These are phyloP conservation scores for Cornus kousa DNA, from an alignment of 148 eudicot species.

Conservation along the genomic window DNA sequence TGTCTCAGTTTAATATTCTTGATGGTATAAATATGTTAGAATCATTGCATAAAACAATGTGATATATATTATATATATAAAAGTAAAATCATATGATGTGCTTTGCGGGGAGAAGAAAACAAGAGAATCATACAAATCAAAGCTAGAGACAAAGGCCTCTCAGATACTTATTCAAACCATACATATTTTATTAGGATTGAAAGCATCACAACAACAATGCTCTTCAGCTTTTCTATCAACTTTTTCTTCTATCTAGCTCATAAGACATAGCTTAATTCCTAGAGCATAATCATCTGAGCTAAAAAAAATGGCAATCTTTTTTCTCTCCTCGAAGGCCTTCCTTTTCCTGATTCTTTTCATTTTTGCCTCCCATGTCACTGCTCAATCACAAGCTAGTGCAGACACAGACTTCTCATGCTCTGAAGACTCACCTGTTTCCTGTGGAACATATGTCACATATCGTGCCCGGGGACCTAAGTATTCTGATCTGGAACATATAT, in stretches of 20 bases:
- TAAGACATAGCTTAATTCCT: neutral
- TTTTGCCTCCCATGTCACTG: conserved; percentile 4
- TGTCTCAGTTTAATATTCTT: neutral
- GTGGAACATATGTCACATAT: conserved; percentile 35
- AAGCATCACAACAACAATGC: neutral
- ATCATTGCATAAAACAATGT: neutral
- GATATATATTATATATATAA: neutral
- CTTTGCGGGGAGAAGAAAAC: conserved; percentile 1
- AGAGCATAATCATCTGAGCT: conserved; percentile 7
- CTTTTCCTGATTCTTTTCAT: conserved; percentile 6
- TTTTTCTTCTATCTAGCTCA: neutral
- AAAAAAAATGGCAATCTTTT: conserved; percentile 20
- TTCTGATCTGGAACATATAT: conserved; percentile 24
- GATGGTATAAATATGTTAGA: neutral
- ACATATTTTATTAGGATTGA: neutral
- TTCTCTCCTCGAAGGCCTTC: neutral
- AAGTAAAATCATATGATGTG: too few relatives aligned
- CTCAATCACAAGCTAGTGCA: conserved; percentile 18
- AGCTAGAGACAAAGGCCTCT: conserved; percentile 7
- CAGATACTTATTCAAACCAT: neutral
- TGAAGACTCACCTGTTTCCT: conserved; percentile 25
- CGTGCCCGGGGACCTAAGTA: conserved; percentile 31
- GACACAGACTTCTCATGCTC: conserved; percentile 34
- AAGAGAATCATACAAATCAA: conserved; percentile 8
- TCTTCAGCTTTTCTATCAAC: neutral